Evolutionary conservation across 2,329 filamentous ascomycete species (phyloP).

Genomic region (Cordyceps fumosorosea): DNA sequence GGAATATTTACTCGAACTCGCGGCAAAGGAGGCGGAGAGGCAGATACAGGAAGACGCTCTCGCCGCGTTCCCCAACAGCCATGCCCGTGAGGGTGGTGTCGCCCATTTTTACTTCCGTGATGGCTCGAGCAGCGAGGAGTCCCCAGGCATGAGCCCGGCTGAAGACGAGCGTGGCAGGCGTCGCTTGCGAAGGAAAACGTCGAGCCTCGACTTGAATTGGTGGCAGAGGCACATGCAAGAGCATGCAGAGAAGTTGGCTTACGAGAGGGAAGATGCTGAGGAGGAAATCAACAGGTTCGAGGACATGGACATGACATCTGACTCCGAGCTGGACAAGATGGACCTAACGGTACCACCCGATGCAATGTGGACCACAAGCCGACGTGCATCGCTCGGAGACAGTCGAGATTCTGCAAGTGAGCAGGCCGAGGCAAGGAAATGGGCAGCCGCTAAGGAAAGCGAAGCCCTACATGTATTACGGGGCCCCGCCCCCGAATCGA

Average conservation of each 20-base stretch:
- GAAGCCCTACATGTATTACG: slow-evolving; percentile 11
- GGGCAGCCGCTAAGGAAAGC: slow-evolving; percentile 18
- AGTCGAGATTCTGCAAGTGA: slow-evolving; percentile 23
- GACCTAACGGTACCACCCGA: slow-evolving; percentile 33
- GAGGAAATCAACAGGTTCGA: slow-evolving; percentile 12
- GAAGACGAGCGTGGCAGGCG: slow-evolving; percentile 21
- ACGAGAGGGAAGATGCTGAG: slow-evolving; percentile 20
- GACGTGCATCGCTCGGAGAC: slow-evolving; percentile 22
- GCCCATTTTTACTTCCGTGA: slow-evolving; percentile 64
- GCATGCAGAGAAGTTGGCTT: slow-evolving; percentile 60
- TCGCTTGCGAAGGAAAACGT: slow-evolving; percentile 50
- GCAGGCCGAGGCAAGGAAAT: slow-evolving; percentile 19
- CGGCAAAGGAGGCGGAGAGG: slow-evolving; percentile 71
- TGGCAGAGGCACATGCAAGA: slow-evolving; percentile 76
- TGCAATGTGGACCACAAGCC: slow-evolving; percentile 35
- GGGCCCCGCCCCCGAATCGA: slow-evolving; percentile 8
- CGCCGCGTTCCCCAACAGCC: slow-evolving; percentile 69
- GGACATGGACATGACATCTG: slow-evolving; percentile 28
- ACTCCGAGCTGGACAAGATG: slow-evolving; percentile 39
- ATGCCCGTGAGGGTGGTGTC: slow-evolving; percentile 61
- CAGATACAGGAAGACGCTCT: slow-evolving; percentile 72
- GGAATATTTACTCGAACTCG: slow-evolving; percentile 70
- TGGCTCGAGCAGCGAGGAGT: slow-evolving; percentile 52
- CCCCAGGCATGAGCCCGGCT: slow-evolving; percentile 31
- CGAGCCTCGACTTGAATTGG: slow-evolving; percentile 59